Evolutionary conservation across 805 yeast genomes (phyloP).

Genomic region (Dipodascopsis tothii): DNA sequence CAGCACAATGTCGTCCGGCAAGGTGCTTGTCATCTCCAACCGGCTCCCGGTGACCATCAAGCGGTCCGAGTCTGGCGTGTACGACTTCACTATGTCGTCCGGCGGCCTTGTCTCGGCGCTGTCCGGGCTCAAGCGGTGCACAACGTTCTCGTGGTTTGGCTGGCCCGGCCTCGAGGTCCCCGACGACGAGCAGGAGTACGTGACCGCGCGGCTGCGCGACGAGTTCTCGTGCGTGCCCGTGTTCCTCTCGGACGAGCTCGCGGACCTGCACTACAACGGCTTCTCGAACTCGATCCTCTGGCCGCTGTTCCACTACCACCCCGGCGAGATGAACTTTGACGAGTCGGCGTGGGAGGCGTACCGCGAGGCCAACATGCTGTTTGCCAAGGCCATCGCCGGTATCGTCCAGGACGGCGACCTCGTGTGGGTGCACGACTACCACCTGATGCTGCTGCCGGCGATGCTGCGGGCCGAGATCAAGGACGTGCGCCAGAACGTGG

Average conservation of each 20-base stretch:
- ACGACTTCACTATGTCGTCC: conserved; percentile 84
- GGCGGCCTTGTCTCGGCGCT: conserved; percentile 96
- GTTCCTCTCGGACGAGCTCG: conserved; percentile 77
- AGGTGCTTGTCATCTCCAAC: conserved; percentile 87
- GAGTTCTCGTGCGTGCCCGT: conserved; percentile 88
- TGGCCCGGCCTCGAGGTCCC: conserved; percentile 93
- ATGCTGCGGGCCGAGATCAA: conserved; percentile 62
- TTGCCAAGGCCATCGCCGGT: conserved; percentile 65
- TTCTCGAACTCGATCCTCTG: conserved; percentile 89
- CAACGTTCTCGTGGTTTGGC: conserved; percentile 93
- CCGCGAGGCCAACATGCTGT: conserved; percentile 78
- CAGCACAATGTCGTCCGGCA: conserved; percentile 8
- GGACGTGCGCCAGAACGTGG: conserved; percentile 45
- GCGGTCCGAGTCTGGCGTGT: conserved; percentile 52
- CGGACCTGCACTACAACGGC: conserved; percentile 94
- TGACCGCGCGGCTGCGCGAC: conserved; percentile 59
- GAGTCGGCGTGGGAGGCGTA: conserved; percentile 98
- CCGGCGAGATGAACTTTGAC: conserved; percentile 97
- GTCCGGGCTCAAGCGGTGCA: conserved; percentile 76
- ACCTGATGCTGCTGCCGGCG: conserved; percentile 87
- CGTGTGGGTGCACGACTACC: conserved; percentile 98
- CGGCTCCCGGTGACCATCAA: conserved; percentile 90
- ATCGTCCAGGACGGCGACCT: conserved; percentile 74
- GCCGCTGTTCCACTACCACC: conserved; percentile 98
- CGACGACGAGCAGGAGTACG: conserved; percentile 59